Percentiles rank a stretch among this genome's conserved stretches.
These are phyloP conservation scores for Russula sp. DNA, from an alignment of 768 basidiomycete species.

Conservation along the genomic window DNA sequence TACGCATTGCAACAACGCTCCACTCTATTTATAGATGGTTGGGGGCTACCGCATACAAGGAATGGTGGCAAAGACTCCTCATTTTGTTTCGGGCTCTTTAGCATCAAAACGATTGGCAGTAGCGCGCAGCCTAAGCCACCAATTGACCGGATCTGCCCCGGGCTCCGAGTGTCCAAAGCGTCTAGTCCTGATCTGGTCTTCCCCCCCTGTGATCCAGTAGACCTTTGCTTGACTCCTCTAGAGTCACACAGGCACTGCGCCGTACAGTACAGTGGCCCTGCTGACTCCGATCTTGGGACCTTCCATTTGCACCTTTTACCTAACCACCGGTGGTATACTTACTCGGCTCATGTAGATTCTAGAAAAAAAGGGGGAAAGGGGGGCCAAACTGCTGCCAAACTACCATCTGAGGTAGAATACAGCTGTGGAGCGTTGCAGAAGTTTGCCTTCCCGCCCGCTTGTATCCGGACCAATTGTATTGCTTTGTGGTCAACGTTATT, in stretches of 20 bases:
- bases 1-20: neutral
- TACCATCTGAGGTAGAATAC: neutral
- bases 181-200: neutral
- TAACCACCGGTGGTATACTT: neutral
- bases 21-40: neutral
- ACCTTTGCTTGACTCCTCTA: neutral
- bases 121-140: neutral
- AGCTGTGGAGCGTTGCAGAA: neutral
- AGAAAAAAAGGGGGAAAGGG: neutral
- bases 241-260: neutral
- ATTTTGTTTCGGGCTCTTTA: neutral
- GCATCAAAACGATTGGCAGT: neutral
- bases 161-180: neutral
- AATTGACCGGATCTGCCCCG: constrained; percentile 7
- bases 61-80: too few species aligned
- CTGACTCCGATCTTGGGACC: neutral
- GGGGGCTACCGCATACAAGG: neutral
- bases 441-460: neutral
- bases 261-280: neutral
- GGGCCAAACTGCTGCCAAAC: neutral
- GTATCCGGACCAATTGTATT: neutral
- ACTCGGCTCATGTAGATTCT: neutral
- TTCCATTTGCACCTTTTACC: neutral
- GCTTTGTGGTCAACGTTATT: neutral
- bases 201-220: neutral